Conservation (phyloP, 768 basidiomycete genomes). For the Suillus variegatus region DNA sequence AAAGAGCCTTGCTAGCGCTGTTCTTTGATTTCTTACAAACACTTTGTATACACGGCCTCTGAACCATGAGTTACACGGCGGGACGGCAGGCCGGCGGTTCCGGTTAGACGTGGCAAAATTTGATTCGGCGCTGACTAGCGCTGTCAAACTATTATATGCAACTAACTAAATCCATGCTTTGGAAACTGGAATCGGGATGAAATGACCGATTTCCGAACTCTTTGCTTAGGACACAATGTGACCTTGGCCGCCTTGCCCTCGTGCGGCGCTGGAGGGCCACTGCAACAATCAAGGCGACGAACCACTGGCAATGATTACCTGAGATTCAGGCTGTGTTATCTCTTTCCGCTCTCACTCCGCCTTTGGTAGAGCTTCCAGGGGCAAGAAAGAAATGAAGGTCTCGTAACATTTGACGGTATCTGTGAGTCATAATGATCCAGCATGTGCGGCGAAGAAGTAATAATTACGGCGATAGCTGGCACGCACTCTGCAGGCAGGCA, state of each 20-base stretch:
- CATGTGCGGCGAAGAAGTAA: not conserved
- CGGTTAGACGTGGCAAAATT: not conserved
- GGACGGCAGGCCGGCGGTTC: not conserved
- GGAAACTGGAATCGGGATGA: not conserved
- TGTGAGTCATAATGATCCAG: not conserved
- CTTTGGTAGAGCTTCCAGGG: not conserved
- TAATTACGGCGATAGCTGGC: not conserved
- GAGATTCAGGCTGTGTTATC: not conserved
- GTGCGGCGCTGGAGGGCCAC: not conserved
- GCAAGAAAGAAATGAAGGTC: not conserved
- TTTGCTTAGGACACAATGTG: no score
- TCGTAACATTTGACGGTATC: not conserved
- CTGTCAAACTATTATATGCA: no score
- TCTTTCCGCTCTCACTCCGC: not conserved
- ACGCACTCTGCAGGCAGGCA: not conserved
- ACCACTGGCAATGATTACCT: not conserved
- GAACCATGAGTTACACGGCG: no score
- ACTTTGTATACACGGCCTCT: not conserved
- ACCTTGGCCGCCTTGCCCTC: not conserved
- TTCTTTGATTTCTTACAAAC: not conserved
- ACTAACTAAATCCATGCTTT: no score
- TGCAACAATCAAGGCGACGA: not conserved
- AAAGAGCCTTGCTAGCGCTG: not conserved
- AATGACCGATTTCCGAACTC: no score
- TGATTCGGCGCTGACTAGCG: not conserved